Evolutionary conservation across 345 rosid species (phyloP).

Genomic region (Streptanthus diversifolius): DNA sequence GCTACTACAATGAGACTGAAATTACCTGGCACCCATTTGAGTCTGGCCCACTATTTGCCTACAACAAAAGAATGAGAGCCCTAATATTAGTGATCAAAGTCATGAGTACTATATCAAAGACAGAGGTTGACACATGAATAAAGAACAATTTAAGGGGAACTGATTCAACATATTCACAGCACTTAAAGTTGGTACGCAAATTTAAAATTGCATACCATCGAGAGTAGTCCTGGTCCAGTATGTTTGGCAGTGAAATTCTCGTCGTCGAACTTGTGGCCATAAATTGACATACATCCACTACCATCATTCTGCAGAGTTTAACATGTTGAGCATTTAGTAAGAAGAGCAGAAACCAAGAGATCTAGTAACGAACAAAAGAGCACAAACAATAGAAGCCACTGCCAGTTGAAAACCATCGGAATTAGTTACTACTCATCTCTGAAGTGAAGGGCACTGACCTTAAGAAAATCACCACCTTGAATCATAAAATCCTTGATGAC

Average conservation of each 20-base stretch:
- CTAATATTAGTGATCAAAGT: slow-evolving; percentile 3
- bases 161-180: neutral
- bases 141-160: neutral
- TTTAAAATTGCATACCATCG: slow-evolving; percentile 58
- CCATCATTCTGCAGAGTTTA: slow-evolving; percentile 78
- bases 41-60: slow-evolving; percentile 92
- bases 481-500: slow-evolving; percentile 96
- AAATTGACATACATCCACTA: slow-evolving; percentile 80
- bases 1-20: neutral
- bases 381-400: neutral
- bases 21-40: slow-evolving; percentile 90
- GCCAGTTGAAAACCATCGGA: neutral
- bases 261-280: slow-evolving; percentile 84
- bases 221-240: slow-evolving; percentile 92
- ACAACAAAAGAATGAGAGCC: slow-evolving; percentile 9
- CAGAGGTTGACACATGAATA: neutral
- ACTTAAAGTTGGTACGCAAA: neutral
- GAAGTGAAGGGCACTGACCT: slow-evolving; percentile 44
- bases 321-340: neutral
- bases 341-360: neutral
- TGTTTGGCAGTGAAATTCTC: slow-evolving; percentile 88
- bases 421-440: neutral
- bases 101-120: neutral
- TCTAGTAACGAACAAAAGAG: neutral
- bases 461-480: slow-evolving; percentile 91